These are phyloP conservation scores for Paraglomus brasilianum DNA, from an alignment of 192 early-diverging fungal species.

Conservation along the genomic window DNA sequence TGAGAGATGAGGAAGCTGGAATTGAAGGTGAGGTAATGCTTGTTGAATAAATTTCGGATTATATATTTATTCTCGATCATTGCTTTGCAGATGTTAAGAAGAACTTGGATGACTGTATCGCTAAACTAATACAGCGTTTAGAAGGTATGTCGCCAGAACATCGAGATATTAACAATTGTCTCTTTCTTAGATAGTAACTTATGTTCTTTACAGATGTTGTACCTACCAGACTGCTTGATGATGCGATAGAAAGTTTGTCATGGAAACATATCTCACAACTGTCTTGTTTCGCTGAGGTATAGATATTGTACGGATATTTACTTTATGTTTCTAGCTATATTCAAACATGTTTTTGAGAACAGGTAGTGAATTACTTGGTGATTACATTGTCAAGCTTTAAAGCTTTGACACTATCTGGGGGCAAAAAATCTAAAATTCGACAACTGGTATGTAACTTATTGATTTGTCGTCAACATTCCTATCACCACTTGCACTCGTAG, in stretches of 20 bases:
- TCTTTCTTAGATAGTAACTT: not conserved
- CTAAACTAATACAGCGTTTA: not conserved
- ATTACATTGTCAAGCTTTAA: not conserved
- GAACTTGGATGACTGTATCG: constrained; percentile 34
- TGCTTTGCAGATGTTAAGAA: constrained; percentile 9
- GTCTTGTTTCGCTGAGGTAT: constrained; percentile 25
- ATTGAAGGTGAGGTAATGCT: too few species aligned
- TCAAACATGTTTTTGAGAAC: not conserved
- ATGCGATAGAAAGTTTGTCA: not conserved
- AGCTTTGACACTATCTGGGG: not conserved
- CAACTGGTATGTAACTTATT: constrained; percentile 14
- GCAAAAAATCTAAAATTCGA: constrained; percentile 10
- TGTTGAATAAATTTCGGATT: too few species aligned
- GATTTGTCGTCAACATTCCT: not conserved
- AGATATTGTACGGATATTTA: not conserved
- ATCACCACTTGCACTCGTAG: not conserved
- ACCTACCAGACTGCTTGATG: not conserved
- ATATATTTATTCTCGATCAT: too few species aligned
- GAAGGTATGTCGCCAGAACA: not conserved
- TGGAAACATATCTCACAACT: constrained; percentile 8
- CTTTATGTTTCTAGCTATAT: not conserved
- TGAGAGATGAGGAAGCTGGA: too few species aligned
- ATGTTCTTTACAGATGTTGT: not conserved
- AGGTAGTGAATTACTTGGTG: constrained; percentile 14
- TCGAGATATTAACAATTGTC: not conserved